Base-by-base conservation (phyloP, 371 early-diverging fungal genomes). In the Mucor circinelloides region DNA sequence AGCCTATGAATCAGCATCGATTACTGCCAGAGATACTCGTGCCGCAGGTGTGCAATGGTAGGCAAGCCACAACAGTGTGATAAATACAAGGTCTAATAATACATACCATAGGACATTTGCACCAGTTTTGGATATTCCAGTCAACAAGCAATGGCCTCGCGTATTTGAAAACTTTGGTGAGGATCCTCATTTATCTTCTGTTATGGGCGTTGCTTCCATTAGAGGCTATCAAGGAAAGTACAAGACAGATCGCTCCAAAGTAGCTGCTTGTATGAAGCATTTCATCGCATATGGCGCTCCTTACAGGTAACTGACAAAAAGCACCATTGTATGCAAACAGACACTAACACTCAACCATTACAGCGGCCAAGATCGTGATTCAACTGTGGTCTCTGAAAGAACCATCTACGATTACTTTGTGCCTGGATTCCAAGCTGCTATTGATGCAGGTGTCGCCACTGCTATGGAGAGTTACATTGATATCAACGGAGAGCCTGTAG, bases 391-490 rank as follows among this genome's bases (percentile, higher is more conserved):
- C 21, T 85, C 89, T 17, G 81, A 85, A 17, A 79, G 86, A 55
- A 81, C 79, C 31, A 65, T 91, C 60, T 67, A 87, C 57, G 91
- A 91, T 58, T 84, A 85, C 60, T 88, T 85, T 58, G 83, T 87
- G 0, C 90, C 91, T 21, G 69, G 87, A 0, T 91, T 91, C 75
- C 76, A 84, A 40, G 86, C 87, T 0, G 90, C 90, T 0, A 67
- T 89, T 32, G 80, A 89, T 25, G 87, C 89, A 5, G 90, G 90
- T 6, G 84, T 82, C 12, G 90, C 90, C 0, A 86, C 91, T 1
- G 86, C 86, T 0, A 91, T 91, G 91, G 89, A 89, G 57, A 83
- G 83, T 21, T 91, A 89, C 63, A 85, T 85, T 23, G 87, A 86
- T 27, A 78, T 91, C n/a, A 90, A 89, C 60, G 87, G 89, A 10